These are phyloP conservation scores for Nakazawaea laoshanensis DNA, from an alignment of 805 yeast genomes.

Conservation along the genomic window DNA sequence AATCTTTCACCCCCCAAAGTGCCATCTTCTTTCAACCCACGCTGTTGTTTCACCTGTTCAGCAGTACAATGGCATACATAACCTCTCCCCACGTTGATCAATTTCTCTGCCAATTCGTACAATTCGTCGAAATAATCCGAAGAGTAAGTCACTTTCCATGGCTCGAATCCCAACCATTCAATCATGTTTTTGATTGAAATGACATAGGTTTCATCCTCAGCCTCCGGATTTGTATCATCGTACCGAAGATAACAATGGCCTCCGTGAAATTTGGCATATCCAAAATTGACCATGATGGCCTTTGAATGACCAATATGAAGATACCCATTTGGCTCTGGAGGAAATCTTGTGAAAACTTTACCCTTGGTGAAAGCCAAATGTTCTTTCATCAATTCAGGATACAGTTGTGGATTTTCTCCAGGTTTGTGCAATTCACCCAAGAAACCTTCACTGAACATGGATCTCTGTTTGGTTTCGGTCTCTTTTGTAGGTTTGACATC, in stretches of 20 bases:
- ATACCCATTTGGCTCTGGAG: constrained; percentile 98
- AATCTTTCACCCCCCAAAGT: constrained; percentile 88
- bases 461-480: constrained; percentile 29
- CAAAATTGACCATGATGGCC: constrained; percentile 96
- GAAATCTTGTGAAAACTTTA: constrained; percentile 86
- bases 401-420: constrained; percentile 89
- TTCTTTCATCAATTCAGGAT: constrained; percentile 73
- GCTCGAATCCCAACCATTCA: constrained; percentile 88
- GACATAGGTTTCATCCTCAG: constrained; percentile 90
- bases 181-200: constrained; percentile 78
- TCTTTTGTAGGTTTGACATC: constrained; percentile 19
- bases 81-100: constrained; percentile 65
- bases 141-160: constrained; percentile 93
- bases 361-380: constrained; percentile 78
- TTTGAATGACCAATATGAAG: constrained; percentile 97
- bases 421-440: constrained; percentile 91
- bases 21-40: constrained; percentile 91
- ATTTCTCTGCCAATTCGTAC: constrained; percentile 79
- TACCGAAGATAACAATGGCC: constrained; percentile 90
- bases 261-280: constrained; percentile 80
- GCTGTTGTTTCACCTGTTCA: constrained; percentile 80
- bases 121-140: constrained; percentile 90
- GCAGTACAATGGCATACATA: constrained; percentile 92
- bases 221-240: constrained; percentile 98
- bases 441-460: constrained; percentile 94